Percentiles rank a stretch among this genome's conserved stretches.
phyloP scores from a whole-genome alignment of 345 rosid species.

The Iberis pinnata region DNA sequence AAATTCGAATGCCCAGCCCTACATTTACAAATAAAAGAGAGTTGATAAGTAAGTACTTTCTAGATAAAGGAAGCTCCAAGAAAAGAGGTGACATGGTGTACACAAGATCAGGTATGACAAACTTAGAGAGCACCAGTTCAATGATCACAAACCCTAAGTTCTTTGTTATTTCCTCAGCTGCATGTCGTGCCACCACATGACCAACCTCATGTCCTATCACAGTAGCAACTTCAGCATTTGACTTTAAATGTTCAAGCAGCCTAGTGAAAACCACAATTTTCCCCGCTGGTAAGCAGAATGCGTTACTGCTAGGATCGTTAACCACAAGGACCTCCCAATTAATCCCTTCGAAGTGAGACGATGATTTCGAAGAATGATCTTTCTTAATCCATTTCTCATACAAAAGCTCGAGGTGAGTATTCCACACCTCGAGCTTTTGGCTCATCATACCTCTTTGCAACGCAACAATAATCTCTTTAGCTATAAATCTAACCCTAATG shows the following conservation, averaged over 20 bases:
- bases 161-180: slow-evolving; percentile 64
- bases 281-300: slow-evolving; percentile 86
- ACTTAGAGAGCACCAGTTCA: slow-evolving; percentile 64
- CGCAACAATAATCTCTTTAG: slow-evolving; percentile 64
- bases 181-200: slow-evolving; percentile 90
- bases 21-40: background rate
- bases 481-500: slow-evolving; percentile 56
- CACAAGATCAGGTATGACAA: slow-evolving; percentile 68
- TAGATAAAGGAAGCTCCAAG: slow-evolving; percentile 82
- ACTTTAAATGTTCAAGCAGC: slow-evolving; percentile 59
- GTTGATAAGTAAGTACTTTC: slow-evolving; percentile 43
- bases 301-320: slow-evolving; percentile 65
- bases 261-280: slow-evolving; percentile 88
- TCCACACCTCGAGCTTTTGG: slow-evolving; percentile 65
- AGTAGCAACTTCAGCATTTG: slow-evolving; percentile 85
- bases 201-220: slow-evolving; percentile 89
- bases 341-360: slow-evolving; percentile 70
- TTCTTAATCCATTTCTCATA: slow-evolving; percentile 87
- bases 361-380: slow-evolving; percentile 44
- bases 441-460: slow-evolving; percentile 79
- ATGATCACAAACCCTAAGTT: slow-evolving; percentile 70
- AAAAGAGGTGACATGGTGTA: slow-evolving; percentile 66
- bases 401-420: slow-evolving; percentile 63
- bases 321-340: slow-evolving; percentile 91
- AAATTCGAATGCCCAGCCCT: no score